Evolutionary conservation across 352 stramenopile species (phyloP).

Genomic region (Phytophthora tentaculata): DNA sequence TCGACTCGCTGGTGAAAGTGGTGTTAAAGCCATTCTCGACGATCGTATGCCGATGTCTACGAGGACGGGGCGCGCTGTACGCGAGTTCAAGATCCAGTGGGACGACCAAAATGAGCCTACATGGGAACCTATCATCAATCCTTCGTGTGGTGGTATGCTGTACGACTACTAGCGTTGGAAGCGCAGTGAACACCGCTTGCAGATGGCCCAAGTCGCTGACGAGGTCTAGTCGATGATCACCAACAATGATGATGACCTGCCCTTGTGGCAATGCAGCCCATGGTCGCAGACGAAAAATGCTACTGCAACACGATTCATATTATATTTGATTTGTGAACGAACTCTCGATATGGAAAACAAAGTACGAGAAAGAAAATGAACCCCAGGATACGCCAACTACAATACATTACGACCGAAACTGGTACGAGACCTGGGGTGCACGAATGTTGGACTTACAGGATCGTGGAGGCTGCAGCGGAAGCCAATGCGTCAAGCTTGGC

Average conservation of each 20-base stretch:
- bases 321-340: neutral
- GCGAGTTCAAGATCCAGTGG: neutral
- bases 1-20: neutral
- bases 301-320: neutral
- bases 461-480: no score
- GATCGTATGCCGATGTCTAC: neutral
- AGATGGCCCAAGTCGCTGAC: neutral
- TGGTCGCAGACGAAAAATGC: neutral
- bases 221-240: neutral
- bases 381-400: neutral
- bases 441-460: neutral
- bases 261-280: neutral
- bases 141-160: neutral
- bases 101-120: neutral
- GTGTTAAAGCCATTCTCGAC: neutral
- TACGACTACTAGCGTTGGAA: neutral
- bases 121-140: neutral
- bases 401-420: neutral
- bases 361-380: neutral
- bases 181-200: neutral
- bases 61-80: neutral
- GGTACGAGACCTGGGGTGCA: no score
- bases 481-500: no score
- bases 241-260: neutral
- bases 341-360: neutral